Evolutionary conservation across 306 rosid species (phyloP), one percentile per base, ranked within the genome.

Genomic region (Cucumis cinereus): DNA sequence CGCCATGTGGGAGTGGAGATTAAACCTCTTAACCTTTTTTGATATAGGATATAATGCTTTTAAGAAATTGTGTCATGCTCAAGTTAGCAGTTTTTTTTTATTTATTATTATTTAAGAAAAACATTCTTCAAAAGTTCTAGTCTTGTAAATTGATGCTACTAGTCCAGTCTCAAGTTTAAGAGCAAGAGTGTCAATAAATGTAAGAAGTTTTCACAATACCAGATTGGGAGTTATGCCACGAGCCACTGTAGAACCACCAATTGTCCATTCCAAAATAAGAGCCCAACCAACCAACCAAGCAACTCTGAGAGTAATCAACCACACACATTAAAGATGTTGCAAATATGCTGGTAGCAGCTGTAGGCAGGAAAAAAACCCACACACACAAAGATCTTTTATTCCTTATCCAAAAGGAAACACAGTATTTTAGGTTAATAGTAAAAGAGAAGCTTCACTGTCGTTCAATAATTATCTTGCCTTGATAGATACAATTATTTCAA

Each of bases 201-300:
- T 70, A 41, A 38, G 72, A 73, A 68, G 74, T 50, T 50, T 74
- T 56, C n/a, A 75, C 14, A 45, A 3, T 79, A 94, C 98, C 96
- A 94, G 59, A 89, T 94, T 91, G 36, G 98, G 98, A 63, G 96
- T 80, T 79, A 90, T 80, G 78, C 98, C 97, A 57, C 98, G 96
- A 67, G 98, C 97, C 78, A 89, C 97, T n/a, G 97, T 91, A 43
- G 98, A 82, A 28, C 95, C 87, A 47, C 97, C 92, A 47, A 94
- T 86, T 47, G 97, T 89, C 82, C 92, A 94, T 84, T 94, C 98
- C 77, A 94, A 78, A 72, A 94, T 76, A 84, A 94, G 79, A 41
- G 96, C 85, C 98, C 98, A 94, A 11, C 98, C 98, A 26, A 94
- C 77, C 82, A 94, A 82, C 98, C 98, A 94, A 86, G 97, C 98